Percentiles rank a stretch among this genome's conserved stretches.
Conservation (phyloP, 257 asterid genomes). For the Lithospermum erythrorhizon region DNA sequence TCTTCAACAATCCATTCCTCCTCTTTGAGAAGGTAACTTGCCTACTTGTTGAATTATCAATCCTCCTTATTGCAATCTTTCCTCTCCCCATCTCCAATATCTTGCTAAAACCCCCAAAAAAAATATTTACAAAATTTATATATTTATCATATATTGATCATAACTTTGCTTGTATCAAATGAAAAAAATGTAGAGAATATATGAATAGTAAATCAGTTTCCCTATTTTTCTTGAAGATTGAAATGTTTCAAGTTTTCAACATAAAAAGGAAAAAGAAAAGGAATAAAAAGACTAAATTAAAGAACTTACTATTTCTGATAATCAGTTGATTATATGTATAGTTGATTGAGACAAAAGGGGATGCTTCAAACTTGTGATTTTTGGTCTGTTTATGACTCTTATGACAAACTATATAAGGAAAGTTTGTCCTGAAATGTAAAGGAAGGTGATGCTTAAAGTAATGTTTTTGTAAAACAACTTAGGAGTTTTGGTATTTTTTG, state of each 20-base stretch:
- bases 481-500: conserved; percentile 1
- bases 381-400: conserved; percentile 16
- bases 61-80: conserved; percentile 35
- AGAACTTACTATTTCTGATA: conserved; percentile 10
- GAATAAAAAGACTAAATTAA: not conserved
- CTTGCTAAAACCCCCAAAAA: no score
- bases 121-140: not conserved
- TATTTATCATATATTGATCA: no score
- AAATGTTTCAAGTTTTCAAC: no score
- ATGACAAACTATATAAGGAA: conserved; percentile 25
- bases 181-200: no score
- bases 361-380: conserved; percentile 12
- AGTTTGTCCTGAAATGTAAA: conserved; percentile 15
- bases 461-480: conserved; percentile 3
- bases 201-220: no score
- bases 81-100: conserved; percentile 28
- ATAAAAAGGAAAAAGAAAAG: not conserved
- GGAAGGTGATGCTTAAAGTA: not conserved
- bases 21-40: conserved; percentile 38
- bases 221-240: no score
- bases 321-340: not conserved
- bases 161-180: no score
- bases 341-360: conserved; percentile 25
- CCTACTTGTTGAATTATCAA: conserved; percentile 39
- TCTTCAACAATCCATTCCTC: conserved; percentile 34